Percentiles rank a stretch among this genome's conserved stretches.
Evolutionary conservation across 1,284 basidiomycete species (phyloP).

Genomic region (Takashimella tepidaria): DNA sequence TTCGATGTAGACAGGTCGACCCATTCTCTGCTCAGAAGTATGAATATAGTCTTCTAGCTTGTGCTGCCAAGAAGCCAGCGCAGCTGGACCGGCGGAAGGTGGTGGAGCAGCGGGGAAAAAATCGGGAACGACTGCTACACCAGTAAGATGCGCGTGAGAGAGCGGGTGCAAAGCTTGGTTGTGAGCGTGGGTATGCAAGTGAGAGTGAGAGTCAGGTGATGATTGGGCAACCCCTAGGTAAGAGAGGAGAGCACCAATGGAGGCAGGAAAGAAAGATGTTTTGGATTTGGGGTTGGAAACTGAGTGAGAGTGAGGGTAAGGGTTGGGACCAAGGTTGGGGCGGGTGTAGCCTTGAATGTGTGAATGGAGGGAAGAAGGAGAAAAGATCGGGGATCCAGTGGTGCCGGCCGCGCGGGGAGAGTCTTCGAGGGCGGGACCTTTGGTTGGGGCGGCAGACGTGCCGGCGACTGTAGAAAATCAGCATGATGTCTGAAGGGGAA

Average conservation of each 20-base stretch:
- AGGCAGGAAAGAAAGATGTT: not conserved
- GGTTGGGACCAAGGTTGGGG: not conserved
- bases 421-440: constrained; percentile 11
- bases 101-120: not conserved
- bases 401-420: too few relatives aligned
- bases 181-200: constrained; percentile 1
- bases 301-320: too few relatives aligned
- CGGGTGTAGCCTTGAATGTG: not conserved
- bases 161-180: too few relatives aligned
- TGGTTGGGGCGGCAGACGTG: constrained; percentile 14
- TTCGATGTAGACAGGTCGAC: not conserved
- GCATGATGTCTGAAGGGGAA: not conserved
- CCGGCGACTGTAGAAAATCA: constrained; percentile 10
- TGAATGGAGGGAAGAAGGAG: constrained; percentile 1
- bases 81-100: not conserved
- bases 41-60: not conserved
- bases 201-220: not conserved
- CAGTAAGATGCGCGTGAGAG: too few relatives aligned
- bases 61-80: not conserved
- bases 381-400: too few relatives aligned
- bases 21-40: not conserved
- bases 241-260: constrained; percentile 5
- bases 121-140: not conserved
- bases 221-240: constrained; percentile 3
- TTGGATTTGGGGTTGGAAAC: not conserved